These are phyloP conservation scores for Sabuloglossum arenarium DNA, from an alignment of 495 filamentous ascomycete genomes.

Conservation along the genomic window DNA sequence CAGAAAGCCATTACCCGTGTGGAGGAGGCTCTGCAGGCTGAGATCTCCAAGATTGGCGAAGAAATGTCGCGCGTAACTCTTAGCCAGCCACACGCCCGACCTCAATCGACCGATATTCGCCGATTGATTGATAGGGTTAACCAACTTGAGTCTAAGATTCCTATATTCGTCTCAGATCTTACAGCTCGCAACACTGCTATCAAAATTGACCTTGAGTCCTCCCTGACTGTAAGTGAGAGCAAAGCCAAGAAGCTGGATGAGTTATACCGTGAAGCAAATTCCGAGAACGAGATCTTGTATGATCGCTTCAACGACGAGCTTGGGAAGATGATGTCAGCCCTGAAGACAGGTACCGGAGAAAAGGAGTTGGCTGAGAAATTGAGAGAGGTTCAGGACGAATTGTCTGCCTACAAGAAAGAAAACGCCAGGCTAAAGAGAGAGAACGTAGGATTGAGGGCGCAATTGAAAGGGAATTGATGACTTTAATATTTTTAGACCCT, in stretches of 20 bases:
- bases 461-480: neutral
- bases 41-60: conserved; percentile 62
- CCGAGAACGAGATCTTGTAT: conserved; percentile 88
- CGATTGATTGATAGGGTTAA: conserved; percentile 34
- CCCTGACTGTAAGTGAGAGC: conserved; percentile 46
- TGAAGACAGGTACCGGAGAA: conserved; percentile 51
- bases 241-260: conserved; percentile 75
- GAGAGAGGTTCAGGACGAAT: conserved; percentile 44
- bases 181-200: conserved; percentile 35
- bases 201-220: conserved; percentile 44
- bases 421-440: conserved; percentile 46
- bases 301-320: conserved; percentile 84
- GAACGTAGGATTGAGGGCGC: conserved; percentile 6
- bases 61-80: conserved; percentile 49
- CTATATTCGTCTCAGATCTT: conserved; percentile 38
- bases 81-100: conserved; percentile 5
- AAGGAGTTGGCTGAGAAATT: conserved; percentile 50
- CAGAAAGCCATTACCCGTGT: conserved; percentile 49
- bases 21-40: conserved; percentile 45
- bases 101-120: conserved; percentile 16
- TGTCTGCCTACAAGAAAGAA: conserved; percentile 53
- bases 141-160: conserved; percentile 43
- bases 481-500: neutral
- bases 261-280: conserved; percentile 68
- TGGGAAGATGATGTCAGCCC: conserved; percentile 55